Base-by-base conservation (phyloP, 1,284 basidiomycete species). In the Ganoderma leucocontextum region DNA sequence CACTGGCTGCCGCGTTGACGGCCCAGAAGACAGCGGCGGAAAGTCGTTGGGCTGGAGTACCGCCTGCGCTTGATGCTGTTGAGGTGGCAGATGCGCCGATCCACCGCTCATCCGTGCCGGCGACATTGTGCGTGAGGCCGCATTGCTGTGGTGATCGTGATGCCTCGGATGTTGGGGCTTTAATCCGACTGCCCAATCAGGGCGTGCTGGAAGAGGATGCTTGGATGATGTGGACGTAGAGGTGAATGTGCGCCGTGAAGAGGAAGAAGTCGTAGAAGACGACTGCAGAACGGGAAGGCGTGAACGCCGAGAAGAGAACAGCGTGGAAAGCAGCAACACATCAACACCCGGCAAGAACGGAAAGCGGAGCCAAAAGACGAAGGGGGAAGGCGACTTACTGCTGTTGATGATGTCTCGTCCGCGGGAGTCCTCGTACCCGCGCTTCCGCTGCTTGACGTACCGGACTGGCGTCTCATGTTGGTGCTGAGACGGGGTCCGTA, bases 181-280 rank as follows among this genome's bases (percentile, higher is more conserved):
- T 42, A 94, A 82, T 9, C 92, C 92, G 13, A 94, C 91, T 29
- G 93, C 93, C 93, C 93, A 95, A 76, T 95, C 93, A 49, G 93
- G 93, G 67, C 93, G 85, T 4, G 92, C 81, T 12, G 93, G 93
- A 58, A 95, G 83, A 33, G 93, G 93, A 75, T 95, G 93, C 74
- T 91, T 88, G 41, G 90, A 91, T 2, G 91, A 91, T 0, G 88
- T 80, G 1, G 81, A 79, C 6, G 86, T 90, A 35, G 91, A 92
- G 1, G 90, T 92, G 73, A 86, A 92, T 9, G 91, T 91, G 72
- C 87, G 85, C 59, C 89, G 85, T 53, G 93, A 94, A 13, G 91
- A 92, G 1, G 92, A 93, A 3, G 92, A 93, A 2, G 89, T 90
- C 13, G 89, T 89, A 36, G 92, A 92, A 63, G 91, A 92, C 64